Conservation (phyloP, 306 rosid species). For the Cicer bijugum region DNA sequence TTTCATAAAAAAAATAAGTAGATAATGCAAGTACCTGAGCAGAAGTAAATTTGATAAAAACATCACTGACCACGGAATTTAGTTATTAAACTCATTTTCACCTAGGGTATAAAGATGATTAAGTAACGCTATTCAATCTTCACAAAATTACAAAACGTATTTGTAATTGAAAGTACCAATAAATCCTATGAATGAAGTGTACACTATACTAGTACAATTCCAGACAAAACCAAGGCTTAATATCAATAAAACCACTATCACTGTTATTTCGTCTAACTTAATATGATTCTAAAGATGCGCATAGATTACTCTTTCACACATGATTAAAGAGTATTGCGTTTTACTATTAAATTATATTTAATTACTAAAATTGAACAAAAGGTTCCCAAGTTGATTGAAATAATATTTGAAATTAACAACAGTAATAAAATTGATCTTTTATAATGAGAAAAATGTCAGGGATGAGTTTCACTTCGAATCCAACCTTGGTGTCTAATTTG, state of each 20-base stretch:
- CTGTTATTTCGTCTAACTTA: too few species aligned
- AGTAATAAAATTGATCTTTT: too few species aligned
- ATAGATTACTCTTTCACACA: constrained; percentile 15
- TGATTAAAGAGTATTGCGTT: not conserved
- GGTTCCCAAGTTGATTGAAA: too few species aligned
- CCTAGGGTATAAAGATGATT: not conserved
- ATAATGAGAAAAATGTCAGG: too few species aligned
- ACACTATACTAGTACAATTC: constrained; percentile 8
- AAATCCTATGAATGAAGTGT: constrained; percentile 2
- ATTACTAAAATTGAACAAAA: too few species aligned
- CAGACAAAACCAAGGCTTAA: too few species aligned
- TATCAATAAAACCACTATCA: too few species aligned
- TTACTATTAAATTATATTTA: too few species aligned
- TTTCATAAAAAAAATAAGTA: not conserved
- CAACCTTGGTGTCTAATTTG: too few species aligned
- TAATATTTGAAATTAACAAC: too few species aligned
- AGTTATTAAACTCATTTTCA: not conserved
- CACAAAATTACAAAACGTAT: constrained; percentile 8
- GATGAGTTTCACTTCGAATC: too few species aligned
- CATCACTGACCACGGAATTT: not conserved
- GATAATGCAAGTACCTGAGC: constrained; percentile 30
- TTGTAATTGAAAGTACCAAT: not conserved
- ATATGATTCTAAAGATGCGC: not conserved
- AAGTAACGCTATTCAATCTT: not conserved
- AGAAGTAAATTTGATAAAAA: constrained; percentile 9